Conservation (phyloP, 1,284 basidiomycete species). For the Gomphus bonarii region DNA sequence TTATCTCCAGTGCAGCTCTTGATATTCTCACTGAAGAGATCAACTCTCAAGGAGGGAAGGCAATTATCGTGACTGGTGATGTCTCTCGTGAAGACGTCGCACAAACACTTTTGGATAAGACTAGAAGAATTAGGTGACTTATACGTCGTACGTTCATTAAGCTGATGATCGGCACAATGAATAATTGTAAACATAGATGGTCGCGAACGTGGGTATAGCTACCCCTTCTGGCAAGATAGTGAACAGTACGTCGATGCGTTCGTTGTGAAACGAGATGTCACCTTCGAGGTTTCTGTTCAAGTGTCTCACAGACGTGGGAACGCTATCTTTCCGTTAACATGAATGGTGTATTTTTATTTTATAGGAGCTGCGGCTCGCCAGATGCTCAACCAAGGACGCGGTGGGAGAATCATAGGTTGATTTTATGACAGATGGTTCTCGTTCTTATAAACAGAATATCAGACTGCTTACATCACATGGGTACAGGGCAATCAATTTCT, state of each 20-base stretch:
- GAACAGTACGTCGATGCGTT: conserved; percentile 12
- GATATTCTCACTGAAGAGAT: conserved; percentile 24
- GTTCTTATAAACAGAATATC: not conserved
- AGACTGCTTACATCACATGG: not conserved
- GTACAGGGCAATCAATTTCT: conserved; percentile 1
- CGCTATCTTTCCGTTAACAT: conserved; percentile 18
- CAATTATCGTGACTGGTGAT: conserved; percentile 24
- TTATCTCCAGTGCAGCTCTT: conserved; percentile 21
- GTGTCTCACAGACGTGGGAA: conserved; percentile 12
- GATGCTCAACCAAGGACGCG: conserved; percentile 32
- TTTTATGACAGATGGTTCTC: conserved; percentile 16
- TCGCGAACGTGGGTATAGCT: conserved; percentile 32
- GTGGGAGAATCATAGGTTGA: conserved; percentile 30
- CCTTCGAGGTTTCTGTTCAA: not conserved
- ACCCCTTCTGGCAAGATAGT: conserved; percentile 25
- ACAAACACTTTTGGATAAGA: conserved; percentile 17
- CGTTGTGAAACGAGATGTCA: not conserved
- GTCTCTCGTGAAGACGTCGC: conserved; percentile 12
- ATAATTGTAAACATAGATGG: conserved; percentile 14
- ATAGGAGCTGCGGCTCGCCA: conserved; percentile 28
- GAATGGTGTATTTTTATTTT: conserved; percentile 20
- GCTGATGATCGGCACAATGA: not conserved
- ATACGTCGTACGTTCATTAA: conserved; percentile 20
- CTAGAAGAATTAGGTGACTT: conserved; percentile 23
- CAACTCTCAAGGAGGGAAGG: conserved; percentile 24